These are phyloP conservation scores for Sporothrix brunneoviolacea DNA, from an alignment of 2,329 filamentous ascomycete genomes.

Conservation along the genomic window DNA sequence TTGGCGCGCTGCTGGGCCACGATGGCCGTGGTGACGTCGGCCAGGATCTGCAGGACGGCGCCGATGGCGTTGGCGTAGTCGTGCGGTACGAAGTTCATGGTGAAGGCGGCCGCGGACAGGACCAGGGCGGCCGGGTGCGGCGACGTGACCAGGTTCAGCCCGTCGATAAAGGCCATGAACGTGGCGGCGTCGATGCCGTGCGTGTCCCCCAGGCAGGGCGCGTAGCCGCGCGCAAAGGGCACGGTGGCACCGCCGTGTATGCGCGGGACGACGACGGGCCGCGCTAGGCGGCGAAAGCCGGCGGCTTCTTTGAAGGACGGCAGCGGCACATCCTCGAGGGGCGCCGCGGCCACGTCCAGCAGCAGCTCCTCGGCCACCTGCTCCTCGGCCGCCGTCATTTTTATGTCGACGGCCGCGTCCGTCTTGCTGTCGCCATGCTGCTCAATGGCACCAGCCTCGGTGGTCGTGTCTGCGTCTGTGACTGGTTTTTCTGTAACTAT, in stretches of 20 bases:
- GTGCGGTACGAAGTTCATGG: conserved; percentile 25
- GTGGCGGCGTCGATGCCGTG: conserved; percentile 20
- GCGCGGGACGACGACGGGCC: conserved; percentile 3
- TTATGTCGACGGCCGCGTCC: neutral
- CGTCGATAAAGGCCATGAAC: conserved; percentile 30
- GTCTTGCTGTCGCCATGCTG: no score
- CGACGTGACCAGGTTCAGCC: conserved; percentile 29
- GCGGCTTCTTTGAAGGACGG: neutral
- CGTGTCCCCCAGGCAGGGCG: conserved; percentile 19
- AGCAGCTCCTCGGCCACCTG: conserved; percentile 5
- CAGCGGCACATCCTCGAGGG: neutral
- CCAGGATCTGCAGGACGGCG: conserved; percentile 18
- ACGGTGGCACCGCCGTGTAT: neutral
- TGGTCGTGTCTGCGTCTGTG: no score
- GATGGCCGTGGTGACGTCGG: conserved; percentile 21
- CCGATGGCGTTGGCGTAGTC: conserved; percentile 24
- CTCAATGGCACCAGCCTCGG: no score
- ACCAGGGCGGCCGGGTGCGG: conserved; percentile 25
- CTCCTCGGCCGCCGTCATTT: neutral
- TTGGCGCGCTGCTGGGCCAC: conserved; percentile 24
- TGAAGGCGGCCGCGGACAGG: conserved; percentile 21
- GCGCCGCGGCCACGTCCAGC: conserved; percentile 1
- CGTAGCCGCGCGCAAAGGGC: conserved; percentile 25
- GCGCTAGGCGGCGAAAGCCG: neutral
- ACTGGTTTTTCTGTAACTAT: no score